Evolutionary conservation across 2,329 filamentous ascomycete genomes (phyloP), one percentile per base, ranked within the genome.

Genomic region (Herpotrichia juniperi): DNA sequence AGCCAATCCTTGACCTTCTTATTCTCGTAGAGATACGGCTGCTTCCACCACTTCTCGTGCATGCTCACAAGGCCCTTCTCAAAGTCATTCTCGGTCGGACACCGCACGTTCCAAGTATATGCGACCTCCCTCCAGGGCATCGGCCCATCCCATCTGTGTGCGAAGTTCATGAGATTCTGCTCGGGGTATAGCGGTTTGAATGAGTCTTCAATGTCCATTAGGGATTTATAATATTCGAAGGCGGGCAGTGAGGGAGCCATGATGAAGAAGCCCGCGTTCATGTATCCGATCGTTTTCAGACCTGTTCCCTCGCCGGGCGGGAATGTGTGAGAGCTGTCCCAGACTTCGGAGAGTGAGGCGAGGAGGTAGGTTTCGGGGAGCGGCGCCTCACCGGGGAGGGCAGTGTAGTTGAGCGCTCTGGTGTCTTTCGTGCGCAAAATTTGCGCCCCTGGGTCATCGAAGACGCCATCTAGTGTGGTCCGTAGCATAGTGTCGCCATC

Each of bases 11-110:
- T 63, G 16, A 73, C 59, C 37, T 68, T 68, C 17, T 65, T 30
- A 31, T 69, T 61, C 1, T 53, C 45, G 21, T 58, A 56, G n/a
- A 37, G n/a, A 37, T 37, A 66, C 1, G 66, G 70, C 32, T 63
- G 55, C 8, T 48, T 53, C 74, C 74, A 76, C 68, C 70, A 76
- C 58, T 76, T 77, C 54, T 71, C 72, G 39, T 77, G 74, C 42
- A 76, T 56, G 46, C 64, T 72, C 30, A 61, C 61, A 9, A 75
- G 59, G 0, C 74, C 74, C 25, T 69, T 64, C 10, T 69, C 58
- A 25, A 76, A 51, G 47, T 77, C 74, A 22, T 63, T 62, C 43
- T 71, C 63, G 12, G 59, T 74, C 0, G 69, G 67, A 37, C 67
- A 72, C 40, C 73, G 66, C 10, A 74, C 67, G 46, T 76, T 76